A percentile compares a stretch with the other conserved stretches of the same genome.
phyloP scores from a whole-genome alignment of 306 rosid genomes.

The Pyrus betulifolia region DNA sequence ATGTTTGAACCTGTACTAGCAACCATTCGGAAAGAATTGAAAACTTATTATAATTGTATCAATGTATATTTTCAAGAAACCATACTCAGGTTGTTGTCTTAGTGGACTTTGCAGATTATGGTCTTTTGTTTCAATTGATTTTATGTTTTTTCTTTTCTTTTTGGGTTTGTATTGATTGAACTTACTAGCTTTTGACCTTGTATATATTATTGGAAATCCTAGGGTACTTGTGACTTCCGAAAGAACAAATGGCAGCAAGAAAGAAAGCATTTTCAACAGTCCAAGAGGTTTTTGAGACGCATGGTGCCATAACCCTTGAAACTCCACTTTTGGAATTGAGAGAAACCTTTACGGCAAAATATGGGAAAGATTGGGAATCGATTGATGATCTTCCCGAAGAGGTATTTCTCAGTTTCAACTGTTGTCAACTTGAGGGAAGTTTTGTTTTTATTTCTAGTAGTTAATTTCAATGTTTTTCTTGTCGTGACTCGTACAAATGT shows the following conservation, averaged over 20 bases:
- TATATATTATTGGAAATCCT: conserved; percentile 8
- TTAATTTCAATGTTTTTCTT: background rate
- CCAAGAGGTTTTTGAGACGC: conserved; percentile 85
- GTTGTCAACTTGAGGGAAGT: background rate
- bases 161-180: conserved; percentile 4
- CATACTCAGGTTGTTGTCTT: background rate
- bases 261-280: conserved; percentile 74
- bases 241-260: conserved; percentile 90
- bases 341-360: conserved; percentile 87
- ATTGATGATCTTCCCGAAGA: conserved; percentile 94
- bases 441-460: background rate
- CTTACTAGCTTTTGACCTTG: conserved; percentile 24
- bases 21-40: background rate
- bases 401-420: conserved; percentile 33
- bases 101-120: background rate
- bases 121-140: background rate
- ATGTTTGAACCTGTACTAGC: background rate
- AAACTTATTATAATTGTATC: background rate
- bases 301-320: conserved; percentile 91
- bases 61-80: background rate
- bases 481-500: background rate
- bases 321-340: conserved; percentile 93
- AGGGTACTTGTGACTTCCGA: conserved; percentile 97
- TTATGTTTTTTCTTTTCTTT: background rate
- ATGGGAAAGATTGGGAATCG: conserved; percentile 93